phyloP scores from a whole-genome alignment of 768 basidiomycete species.

The Rhodotorula kratochvilovae region DNA sequence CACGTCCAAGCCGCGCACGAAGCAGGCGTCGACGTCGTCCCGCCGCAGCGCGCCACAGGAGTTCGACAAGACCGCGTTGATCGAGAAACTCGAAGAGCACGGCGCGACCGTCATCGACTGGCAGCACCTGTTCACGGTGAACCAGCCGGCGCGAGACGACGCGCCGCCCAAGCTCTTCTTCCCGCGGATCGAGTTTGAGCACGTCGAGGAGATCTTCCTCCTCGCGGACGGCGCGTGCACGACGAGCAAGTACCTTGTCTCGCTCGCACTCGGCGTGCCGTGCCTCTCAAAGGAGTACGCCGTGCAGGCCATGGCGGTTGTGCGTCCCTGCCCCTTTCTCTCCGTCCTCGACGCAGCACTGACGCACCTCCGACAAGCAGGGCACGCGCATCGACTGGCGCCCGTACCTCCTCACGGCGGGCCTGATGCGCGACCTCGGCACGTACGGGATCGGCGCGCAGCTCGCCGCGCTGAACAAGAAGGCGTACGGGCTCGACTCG shows the following conservation, averaged over 20 bases:
- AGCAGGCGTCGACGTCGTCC: background rate
- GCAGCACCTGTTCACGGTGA: slow-evolving; percentile 33
- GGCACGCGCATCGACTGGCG: slow-evolving; percentile 56
- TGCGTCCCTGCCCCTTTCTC: slow-evolving; percentile 50
- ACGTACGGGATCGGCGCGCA: slow-evolving; percentile 17
- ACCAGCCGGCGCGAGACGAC: background rate
- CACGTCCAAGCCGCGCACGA: background rate
- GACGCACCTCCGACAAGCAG: slow-evolving; percentile 25
- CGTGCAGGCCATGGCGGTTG: slow-evolving; percentile 46
- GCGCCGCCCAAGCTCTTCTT: background rate
- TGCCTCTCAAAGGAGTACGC: slow-evolving; percentile 52
- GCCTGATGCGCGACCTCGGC: slow-evolving; percentile 50
- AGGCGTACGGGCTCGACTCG: slow-evolving; percentile 56
- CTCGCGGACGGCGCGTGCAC: slow-evolving; percentile 53
- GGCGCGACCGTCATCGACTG: slow-evolving; percentile 38
- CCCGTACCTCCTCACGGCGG: slow-evolving; percentile 58
- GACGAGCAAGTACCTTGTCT: slow-evolving; percentile 74
- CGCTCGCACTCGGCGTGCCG: slow-evolving; percentile 80
- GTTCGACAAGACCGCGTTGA: slow-evolving; percentile 3
- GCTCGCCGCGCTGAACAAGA: slow-evolving; percentile 51
- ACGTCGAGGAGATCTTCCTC: slow-evolving; percentile 42
- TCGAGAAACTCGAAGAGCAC: slow-evolving; percentile 9
- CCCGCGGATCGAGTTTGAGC: background rate
- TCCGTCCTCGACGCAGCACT: background rate
- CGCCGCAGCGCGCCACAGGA: background rate